phyloP scores from a whole-genome alignment of 148 eudicot species.

The Spergularia bocconei region DNA sequence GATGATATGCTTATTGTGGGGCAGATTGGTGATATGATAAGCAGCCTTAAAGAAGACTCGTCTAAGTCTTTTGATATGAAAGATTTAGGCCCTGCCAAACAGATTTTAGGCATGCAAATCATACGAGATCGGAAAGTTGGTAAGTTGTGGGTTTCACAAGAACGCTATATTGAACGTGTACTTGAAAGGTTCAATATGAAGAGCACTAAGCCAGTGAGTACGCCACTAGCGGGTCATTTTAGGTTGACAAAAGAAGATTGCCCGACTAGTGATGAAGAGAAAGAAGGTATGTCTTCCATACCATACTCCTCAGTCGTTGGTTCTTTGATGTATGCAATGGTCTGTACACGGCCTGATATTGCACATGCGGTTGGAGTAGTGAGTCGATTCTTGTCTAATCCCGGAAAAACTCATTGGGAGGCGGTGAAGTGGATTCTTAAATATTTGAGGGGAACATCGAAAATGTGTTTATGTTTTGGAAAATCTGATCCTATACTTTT shows the following conservation, averaged over 20 bases:
- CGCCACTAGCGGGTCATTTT: slow-evolving; percentile 15
- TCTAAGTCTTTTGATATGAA: slow-evolving; percentile 16
- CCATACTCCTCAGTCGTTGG: slow-evolving; percentile 16
- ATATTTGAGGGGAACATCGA: slow-evolving; percentile 9
- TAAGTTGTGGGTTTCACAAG: slow-evolving; percentile 25
- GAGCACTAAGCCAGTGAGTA: slow-evolving; percentile 9
- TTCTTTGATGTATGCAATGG: slow-evolving; percentile 21
- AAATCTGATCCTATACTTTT: slow-evolving; percentile 3
- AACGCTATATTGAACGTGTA: slow-evolving; percentile 18
- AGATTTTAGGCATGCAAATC: slow-evolving; percentile 17
- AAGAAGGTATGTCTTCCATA: slow-evolving; percentile 10
- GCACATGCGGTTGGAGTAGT: too few relatives aligned
- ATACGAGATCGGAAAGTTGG: not conserved
- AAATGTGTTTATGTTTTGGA: not conserved
- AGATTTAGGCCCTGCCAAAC: slow-evolving; percentile 9
- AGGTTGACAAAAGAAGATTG: not conserved
- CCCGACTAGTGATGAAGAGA: not conserved
- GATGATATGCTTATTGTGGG: not conserved
- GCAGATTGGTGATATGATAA: not conserved
- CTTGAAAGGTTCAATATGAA: slow-evolving; percentile 23
- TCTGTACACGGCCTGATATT: too few relatives aligned
- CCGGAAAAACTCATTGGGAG: slow-evolving; percentile 11
- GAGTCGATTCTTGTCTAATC: slow-evolving; percentile 3
- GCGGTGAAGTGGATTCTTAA: slow-evolving; percentile 24
- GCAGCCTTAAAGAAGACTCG: slow-evolving; percentile 3